phyloP scores from a whole-genome alignment of 2,329 filamentous ascomycete species.

The Apiospora kogelbergensis region DNA sequence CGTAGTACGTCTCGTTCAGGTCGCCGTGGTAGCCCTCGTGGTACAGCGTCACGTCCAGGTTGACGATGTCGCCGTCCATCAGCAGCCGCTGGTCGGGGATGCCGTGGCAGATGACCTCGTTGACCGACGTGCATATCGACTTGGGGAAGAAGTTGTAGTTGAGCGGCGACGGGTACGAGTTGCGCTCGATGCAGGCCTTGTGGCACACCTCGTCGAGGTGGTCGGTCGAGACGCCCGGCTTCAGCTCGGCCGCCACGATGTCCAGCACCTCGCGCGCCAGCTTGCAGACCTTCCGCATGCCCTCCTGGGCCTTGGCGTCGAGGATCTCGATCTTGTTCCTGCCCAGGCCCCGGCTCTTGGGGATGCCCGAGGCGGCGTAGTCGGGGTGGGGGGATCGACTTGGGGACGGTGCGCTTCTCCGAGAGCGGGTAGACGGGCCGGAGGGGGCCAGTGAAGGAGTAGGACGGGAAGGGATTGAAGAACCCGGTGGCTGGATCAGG shows the following conservation, averaged over 20 bases:
- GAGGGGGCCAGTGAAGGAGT: constrained; percentile 75
- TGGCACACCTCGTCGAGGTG: constrained; percentile 94
- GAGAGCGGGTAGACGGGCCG: constrained; percentile 88
- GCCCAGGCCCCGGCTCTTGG: constrained; percentile 60
- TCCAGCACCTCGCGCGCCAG: constrained; percentile 90
- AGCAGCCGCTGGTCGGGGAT: constrained; percentile 90
- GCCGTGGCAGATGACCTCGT: constrained; percentile 98
- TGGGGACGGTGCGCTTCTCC: constrained; percentile 69
- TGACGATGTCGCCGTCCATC: constrained; percentile 91
- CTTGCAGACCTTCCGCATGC: constrained; percentile 89
- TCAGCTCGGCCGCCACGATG: constrained; percentile 78
- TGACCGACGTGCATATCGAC: constrained; percentile 93
- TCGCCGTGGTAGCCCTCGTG: constrained; percentile 95
- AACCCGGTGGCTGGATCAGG: constrained; percentile 85
- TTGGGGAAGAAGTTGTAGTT: constrained; percentile 98
- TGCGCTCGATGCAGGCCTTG: constrained; percentile 88
- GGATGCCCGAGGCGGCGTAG: constrained; percentile 82
- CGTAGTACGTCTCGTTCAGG: constrained; percentile 98
- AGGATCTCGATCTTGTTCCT: constrained; percentile 82
- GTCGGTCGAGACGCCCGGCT: constrained; percentile 94
- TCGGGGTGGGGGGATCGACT: constrained; percentile 80
- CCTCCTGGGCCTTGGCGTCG: constrained; percentile 76
- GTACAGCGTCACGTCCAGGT: constrained; percentile 94
- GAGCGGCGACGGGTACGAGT: constrained; percentile 89
- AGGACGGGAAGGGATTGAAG: constrained; percentile 91